Conservation (phyloP, 148 eudicot species). For the Bassia scoparia region DNA sequence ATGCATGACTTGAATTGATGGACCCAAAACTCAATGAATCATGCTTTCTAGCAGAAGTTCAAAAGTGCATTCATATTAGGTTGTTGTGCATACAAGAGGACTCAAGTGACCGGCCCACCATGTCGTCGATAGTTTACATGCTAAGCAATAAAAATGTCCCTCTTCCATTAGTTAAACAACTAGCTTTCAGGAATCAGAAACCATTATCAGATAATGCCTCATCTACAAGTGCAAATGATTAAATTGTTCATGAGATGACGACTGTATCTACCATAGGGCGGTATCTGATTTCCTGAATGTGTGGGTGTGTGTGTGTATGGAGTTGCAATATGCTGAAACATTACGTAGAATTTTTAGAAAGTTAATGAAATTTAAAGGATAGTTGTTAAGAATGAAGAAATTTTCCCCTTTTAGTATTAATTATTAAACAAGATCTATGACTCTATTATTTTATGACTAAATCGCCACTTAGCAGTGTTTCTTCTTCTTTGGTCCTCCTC, state of each 20-base stretch:
- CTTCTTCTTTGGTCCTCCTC: too few relatives aligned
- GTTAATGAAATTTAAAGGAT: too few relatives aligned
- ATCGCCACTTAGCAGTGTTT: background rate
- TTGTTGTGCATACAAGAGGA: conserved; percentile 30
- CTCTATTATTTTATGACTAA: too few relatives aligned
- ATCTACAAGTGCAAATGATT: background rate
- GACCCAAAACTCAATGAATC: conserved; percentile 17
- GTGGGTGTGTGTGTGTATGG: background rate
- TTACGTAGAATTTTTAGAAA: too few relatives aligned
- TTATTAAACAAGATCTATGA: too few relatives aligned
- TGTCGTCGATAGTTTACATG: conserved; percentile 20
- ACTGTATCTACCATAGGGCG: conserved; percentile 7
- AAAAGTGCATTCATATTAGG: conserved; percentile 25
- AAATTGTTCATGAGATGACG: background rate
- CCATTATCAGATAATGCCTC: conserved; percentile 4
- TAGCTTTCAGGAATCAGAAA: conserved; percentile 5
- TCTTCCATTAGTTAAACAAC: conserved; percentile 17
- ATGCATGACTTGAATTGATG: conserved; percentile 22
- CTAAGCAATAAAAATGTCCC: conserved; percentile 14
- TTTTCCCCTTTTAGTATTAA: too few relatives aligned
- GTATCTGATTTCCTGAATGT: background rate
- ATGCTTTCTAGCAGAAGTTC: conserved; percentile 11
- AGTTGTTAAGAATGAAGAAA: too few relatives aligned
- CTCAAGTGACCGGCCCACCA: conserved; percentile 23
- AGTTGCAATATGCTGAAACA: too few relatives aligned